A percentile compares a stretch with the other conserved stretches of the same genome.
Evolutionary conservation across 2,329 filamentous ascomycete species (phyloP).

Genomic region (Colletotrichum tabaci): DNA sequence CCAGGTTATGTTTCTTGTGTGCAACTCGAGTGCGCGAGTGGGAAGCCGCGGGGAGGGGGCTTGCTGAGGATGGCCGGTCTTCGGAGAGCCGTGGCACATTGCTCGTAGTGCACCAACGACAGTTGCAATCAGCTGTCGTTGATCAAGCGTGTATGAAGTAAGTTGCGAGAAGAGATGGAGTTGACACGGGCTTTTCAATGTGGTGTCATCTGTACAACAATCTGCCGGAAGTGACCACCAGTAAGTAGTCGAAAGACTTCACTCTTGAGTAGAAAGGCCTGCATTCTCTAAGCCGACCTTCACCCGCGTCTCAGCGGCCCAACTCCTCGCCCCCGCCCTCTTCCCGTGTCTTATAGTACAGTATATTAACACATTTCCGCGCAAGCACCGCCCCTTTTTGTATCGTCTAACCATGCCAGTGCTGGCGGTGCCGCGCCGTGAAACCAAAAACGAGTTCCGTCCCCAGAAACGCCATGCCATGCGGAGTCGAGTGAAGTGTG

Average conservation of each 20-base stretch:
- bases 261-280: conserved; percentile 18
- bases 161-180: too few relatives aligned
- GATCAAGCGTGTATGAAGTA: too few relatives aligned
- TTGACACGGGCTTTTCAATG: too few relatives aligned
- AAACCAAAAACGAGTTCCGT: conserved; percentile 17
- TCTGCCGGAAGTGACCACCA: too few relatives aligned
- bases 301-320: conserved; percentile 1
- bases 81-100: too few relatives aligned
- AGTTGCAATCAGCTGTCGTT: too few relatives aligned
- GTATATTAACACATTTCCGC: conserved; percentile 41
- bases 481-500: conserved; percentile 45
- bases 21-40: too few relatives aligned
- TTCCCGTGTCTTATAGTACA: conserved; percentile 33
- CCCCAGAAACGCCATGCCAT: conserved; percentile 44
- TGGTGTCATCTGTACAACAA: too few relatives aligned
- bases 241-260: background rate
- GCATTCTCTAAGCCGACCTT: conserved; percentile 27
- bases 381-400: conserved; percentile 31
- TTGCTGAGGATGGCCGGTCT: too few relatives aligned
- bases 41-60: too few relatives aligned
- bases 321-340: conserved; percentile 1
- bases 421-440: conserved; percentile 40
- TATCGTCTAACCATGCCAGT: conserved; percentile 42
- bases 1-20: background rate
- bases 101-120: too few relatives aligned